A percentile compares a stretch with the other conserved stretches of the same genome.
Evolutionary conservation across 352 stramenopile species (phyloP).

Genomic region (Phytophthora cactorum): DNA sequence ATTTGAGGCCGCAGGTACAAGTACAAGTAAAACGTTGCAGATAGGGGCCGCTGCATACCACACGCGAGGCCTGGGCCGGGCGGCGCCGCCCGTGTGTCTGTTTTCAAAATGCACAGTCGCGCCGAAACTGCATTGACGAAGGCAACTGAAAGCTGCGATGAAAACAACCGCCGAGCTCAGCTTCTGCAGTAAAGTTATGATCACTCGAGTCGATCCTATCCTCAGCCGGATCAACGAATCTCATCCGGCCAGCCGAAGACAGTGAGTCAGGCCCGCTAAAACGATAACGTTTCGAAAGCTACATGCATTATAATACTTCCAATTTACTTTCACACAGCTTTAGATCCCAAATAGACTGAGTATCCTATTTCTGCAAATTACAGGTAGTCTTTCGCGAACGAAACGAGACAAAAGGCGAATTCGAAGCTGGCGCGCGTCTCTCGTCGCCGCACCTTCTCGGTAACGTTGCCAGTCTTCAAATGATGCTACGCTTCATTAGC

Average conservation of each 20-base stretch:
- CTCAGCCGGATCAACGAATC: too few relatives aligned
- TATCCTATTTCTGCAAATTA: not conserved
- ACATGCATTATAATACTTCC: not conserved
- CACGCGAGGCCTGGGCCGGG: slow-evolving; percentile 13
- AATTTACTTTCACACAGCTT: too few relatives aligned
- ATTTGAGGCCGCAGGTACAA: not conserved
- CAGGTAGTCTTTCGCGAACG: not conserved
- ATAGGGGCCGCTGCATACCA: slow-evolving; percentile 12
- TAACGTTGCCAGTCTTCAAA: not conserved
- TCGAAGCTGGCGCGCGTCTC: slow-evolving; percentile 19
- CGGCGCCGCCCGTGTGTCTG: slow-evolving; percentile 5
- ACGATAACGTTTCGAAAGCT: too few relatives aligned
- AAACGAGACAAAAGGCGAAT: slow-evolving; percentile 16
- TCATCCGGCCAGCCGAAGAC: not conserved
- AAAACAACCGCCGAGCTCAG: too few relatives aligned
- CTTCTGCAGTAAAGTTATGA: not conserved
- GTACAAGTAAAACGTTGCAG: too few relatives aligned
- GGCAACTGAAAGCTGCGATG: not conserved
- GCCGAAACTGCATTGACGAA: not conserved
- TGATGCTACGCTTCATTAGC: slow-evolving; percentile 12
- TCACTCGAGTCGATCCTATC: not conserved
- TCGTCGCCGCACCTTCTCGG: slow-evolving; percentile 1
- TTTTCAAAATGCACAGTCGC: not conserved
- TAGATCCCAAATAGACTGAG: too few relatives aligned
- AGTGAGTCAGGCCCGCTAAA: not conserved